Conservation (phyloP, 257 asterid genomes). For the Penstemon newberryi region DNA sequence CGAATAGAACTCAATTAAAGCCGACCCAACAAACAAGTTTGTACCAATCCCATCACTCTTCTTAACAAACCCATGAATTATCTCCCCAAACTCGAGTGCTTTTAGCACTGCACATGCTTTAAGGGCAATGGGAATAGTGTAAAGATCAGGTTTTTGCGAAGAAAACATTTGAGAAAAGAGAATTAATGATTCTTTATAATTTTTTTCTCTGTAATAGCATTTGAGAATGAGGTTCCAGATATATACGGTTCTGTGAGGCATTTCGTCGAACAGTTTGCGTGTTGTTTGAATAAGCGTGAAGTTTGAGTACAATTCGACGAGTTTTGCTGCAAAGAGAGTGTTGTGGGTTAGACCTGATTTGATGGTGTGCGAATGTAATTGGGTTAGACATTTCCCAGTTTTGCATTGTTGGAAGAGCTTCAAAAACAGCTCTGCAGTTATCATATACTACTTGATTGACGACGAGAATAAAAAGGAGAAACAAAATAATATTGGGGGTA, state of each 20-base stretch:
- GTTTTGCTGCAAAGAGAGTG: slow-evolving; percentile 35
- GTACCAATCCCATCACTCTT: slow-evolving; percentile 39
- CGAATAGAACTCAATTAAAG: slow-evolving; percentile 59
- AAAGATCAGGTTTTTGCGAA: slow-evolving; percentile 43
- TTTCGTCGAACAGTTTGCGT: slow-evolving; percentile 77
- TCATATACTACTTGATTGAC: slow-evolving; percentile 26
- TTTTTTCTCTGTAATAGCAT: slow-evolving; percentile 39
- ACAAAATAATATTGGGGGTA: neutral
- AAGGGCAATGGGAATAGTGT: slow-evolving; percentile 41
- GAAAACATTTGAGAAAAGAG: slow-evolving; percentile 45
- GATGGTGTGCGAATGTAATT: slow-evolving; percentile 44
- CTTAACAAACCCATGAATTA: slow-evolving; percentile 56
- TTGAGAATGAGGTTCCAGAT: slow-evolving; percentile 51
- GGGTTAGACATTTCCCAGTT: slow-evolving; percentile 37
- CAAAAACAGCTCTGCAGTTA: slow-evolving; percentile 33
- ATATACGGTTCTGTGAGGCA: slow-evolving; percentile 35
- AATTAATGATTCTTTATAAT: slow-evolving; percentile 38
- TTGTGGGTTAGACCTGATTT: slow-evolving; percentile 41
- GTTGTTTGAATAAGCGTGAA: slow-evolving; percentile 24
- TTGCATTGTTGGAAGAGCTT: slow-evolving; percentile 47
- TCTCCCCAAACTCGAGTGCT: slow-evolving; percentile 44
- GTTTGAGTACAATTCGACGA: slow-evolving; percentile 28
- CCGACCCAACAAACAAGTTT: slow-evolving; percentile 66
- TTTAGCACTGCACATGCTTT: slow-evolving; percentile 65
- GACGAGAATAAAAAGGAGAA: neutral